Evolutionary conservation across 352 stramenopile species (phyloP), one percentile per base, ranked within the genome.

Genomic region (Phytophthora agathidicida): DNA sequence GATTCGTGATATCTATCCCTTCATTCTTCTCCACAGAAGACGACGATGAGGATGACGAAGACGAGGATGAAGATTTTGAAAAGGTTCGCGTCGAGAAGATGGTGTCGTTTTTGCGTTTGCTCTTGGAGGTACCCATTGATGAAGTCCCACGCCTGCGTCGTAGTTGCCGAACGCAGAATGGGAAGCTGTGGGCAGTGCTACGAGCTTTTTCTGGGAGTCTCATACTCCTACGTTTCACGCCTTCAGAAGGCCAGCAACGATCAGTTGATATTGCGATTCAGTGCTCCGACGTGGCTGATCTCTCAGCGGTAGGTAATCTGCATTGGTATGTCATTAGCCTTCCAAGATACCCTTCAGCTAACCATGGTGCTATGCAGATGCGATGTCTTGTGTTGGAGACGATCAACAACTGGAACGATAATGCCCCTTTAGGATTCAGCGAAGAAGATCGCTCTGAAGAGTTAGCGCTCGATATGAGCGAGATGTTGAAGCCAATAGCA

Each of bases 171-270:
- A 60, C 39, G 2, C 61, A 79, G 11, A 51, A 76, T 49, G 76
- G 70, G 4, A 89, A 79, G 22, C 60, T 86, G 36, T 89, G 77
- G 76, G 45, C 78, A 16, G 63, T 78, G 7, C 51, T 88, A 42
- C 57, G 51, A 52, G 73, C 73, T 5, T 70, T 73, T n/a, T 50
- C 68, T 5, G 69, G 64, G 1, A 86, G 77, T 45, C 38, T 88
- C 3, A 59, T 90, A 16, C 65, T 89, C 0, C 50, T 92, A 24
- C 65, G 65, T 38, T 70, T 73, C 1, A 64, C 41, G 9, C 47
- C 67, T 14, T 49, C 50, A 23, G 54, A 69, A 35, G 57, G 72
- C 13, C 41, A 61, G 9, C 50, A 63, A 19, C 58, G 37, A 35
- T 62, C 66, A 3, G 60, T 88, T 27, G 77, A 88, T 33, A 36